Conservation (phyloP, 306 rosid species). For the Erythrophleum fordii region DNA sequence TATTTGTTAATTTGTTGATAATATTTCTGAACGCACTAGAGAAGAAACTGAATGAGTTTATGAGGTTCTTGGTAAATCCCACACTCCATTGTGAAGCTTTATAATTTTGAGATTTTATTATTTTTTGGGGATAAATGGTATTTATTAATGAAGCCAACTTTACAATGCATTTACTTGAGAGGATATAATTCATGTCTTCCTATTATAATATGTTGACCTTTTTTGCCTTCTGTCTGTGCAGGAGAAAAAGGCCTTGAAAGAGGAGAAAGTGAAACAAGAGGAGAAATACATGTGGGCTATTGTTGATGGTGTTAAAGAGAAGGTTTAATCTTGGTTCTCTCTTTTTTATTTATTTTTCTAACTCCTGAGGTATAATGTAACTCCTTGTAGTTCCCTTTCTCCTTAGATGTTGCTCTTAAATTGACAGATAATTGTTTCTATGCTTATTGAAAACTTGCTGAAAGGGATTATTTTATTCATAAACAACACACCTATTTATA, state of each 20-base stretch:
- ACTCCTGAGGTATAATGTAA: not conserved
- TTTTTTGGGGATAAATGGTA: not conserved
- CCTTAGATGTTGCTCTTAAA: not conserved
- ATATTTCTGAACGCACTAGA: not conserved
- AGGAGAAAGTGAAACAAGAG: conserved; percentile 87
- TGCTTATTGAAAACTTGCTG: no score
- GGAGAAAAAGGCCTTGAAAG: conserved; percentile 89
- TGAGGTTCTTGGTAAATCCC: conserved; percentile 4
- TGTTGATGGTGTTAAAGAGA: conserved; percentile 92
- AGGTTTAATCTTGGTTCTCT: conserved; percentile 55
- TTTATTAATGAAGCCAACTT: conserved; percentile 4
- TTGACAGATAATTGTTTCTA: not conserved
- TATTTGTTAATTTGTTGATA: not conserved
- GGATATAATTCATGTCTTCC: conserved; percentile 16
- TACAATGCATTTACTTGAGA: conserved; percentile 5
- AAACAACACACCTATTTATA: no score
- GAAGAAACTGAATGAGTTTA: conserved; percentile 16
- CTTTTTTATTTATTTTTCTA: not conserved
- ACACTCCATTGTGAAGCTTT: not conserved
- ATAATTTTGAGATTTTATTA: not conserved
- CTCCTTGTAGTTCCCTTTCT: not conserved
- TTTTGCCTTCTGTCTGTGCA: conserved; percentile 44
- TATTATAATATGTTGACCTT: not conserved
- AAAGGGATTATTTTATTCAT: no score
- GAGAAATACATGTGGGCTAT: conserved; percentile 96